phyloP scores from a whole-genome alignment of 1,139 yeast species.

The Barnettozyma hawaiiensis region DNA sequence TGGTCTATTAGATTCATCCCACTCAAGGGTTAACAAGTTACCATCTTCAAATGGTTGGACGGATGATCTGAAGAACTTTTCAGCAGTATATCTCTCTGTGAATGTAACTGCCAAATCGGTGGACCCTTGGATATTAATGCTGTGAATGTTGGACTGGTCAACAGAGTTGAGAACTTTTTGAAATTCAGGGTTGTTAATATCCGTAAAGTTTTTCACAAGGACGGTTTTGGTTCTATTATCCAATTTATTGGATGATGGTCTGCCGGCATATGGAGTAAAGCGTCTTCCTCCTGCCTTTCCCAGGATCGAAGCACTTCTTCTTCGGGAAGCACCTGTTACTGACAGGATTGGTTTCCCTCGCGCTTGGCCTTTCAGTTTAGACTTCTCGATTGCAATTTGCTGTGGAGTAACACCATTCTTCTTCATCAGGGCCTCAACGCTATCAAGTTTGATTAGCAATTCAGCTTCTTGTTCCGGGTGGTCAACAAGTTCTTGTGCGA shows the following conservation, averaged over 20 bases:
- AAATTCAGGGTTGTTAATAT: slow-evolving; percentile 18
- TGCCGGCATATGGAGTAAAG: slow-evolving; percentile 17
- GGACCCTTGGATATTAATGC: slow-evolving; percentile 11
- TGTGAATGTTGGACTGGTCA: slow-evolving; percentile 19
- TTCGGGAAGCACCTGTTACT: no score
- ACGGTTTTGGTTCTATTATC: slow-evolving; percentile 23
- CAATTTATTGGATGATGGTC: slow-evolving; percentile 14
- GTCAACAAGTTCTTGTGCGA: slow-evolving; percentile 21
- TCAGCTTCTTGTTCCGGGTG: slow-evolving; percentile 25
- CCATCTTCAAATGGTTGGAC: slow-evolving; percentile 27
- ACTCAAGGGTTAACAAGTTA: slow-evolving; percentile 28
- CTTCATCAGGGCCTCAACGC: slow-evolving; percentile 16
- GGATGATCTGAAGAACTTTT: slow-evolving; percentile 29
- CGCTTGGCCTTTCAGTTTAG: no score
- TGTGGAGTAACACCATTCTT: slow-evolving; percentile 21
- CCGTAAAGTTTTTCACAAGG: slow-evolving; percentile 17
- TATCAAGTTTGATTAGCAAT: slow-evolving; percentile 24
- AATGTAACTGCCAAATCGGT: slow-evolving; percentile 31
- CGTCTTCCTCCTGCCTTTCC: slow-evolving; percentile 23
- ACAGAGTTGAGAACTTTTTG: slow-evolving; percentile 17
- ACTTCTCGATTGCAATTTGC: slow-evolving; percentile 18
- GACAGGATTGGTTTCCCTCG: slow-evolving; percentile 23
- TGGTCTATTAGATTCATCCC: slow-evolving; percentile 28
- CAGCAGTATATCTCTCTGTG: slow-evolving; percentile 37
- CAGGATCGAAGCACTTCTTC: slow-evolving; percentile 23